Percentiles rank a stretch among this genome's conserved stretches.
phyloP scores from a whole-genome alignment of 331 rosid genomes.

The Spiraea crenata region DNA sequence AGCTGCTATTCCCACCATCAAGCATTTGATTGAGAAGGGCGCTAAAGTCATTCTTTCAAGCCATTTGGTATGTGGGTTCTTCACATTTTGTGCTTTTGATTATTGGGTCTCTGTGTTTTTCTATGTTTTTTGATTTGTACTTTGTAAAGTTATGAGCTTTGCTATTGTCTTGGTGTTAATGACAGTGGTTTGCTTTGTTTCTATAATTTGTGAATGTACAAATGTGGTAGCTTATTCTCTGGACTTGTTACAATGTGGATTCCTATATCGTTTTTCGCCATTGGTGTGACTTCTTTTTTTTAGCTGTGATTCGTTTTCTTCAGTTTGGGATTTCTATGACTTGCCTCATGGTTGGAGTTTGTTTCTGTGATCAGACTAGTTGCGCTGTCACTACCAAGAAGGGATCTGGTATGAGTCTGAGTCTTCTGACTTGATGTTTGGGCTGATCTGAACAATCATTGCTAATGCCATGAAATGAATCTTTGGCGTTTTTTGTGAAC shows the following conservation, averaged over 20 bases:
- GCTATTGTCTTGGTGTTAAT: not conserved
- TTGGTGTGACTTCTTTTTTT: not conserved
- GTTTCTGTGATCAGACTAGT: not conserved
- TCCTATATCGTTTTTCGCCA: not conserved
- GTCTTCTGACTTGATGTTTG: not conserved
- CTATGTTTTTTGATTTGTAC: not conserved
- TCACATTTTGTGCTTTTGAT: not conserved
- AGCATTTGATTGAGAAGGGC: constrained; percentile 72
- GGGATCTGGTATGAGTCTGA: not conserved
- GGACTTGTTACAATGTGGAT: not conserved
- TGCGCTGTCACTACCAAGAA: not conserved
- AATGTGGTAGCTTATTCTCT: not conserved
- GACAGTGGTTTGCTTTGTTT: not conserved
- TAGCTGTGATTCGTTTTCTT: no score
- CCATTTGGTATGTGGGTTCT: constrained; percentile 58
- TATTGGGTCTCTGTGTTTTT: not conserved
- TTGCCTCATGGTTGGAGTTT: no score
- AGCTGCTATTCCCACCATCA: constrained; percentile 91
- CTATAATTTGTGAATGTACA: not conserved
- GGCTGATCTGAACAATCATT: not conserved
- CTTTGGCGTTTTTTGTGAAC: no score
- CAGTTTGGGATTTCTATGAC: no score
- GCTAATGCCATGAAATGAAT: not conserved
- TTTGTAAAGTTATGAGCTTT: not conserved
- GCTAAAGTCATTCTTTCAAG: constrained; percentile 92